Base-by-base conservation (phyloP, 805 yeast species). In the Yarrowia sp. region DNA sequence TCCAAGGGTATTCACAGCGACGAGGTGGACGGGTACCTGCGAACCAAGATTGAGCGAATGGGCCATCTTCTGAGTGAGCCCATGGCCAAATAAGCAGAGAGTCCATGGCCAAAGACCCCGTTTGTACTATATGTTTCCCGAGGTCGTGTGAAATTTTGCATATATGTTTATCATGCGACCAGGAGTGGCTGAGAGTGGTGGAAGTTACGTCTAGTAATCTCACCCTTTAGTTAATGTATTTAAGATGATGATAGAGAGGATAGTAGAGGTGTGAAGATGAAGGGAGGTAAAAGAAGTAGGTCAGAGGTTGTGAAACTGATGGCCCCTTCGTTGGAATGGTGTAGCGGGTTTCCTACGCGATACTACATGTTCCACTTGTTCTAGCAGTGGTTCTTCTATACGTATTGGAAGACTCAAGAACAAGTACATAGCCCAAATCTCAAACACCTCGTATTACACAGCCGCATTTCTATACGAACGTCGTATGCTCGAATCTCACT, bases 31-130 rank as follows among this genome's bases (percentile, higher is more conserved):
- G 97, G 97, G 1, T 95, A 95, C 74, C 80, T 95, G 69, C 85
- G 95, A 74, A 95, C 99, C 0, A 95, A 95, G 79, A 90, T 94
- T 66, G 97, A 94, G 77, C 84, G 97, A 73, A 95, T 95, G 99
- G 99, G 99, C 0, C 99, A 95, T 78, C 79, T 95, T 68, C 81
- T 95, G 68, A 87, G 84, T 53, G 55, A 47, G 12, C 66, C 66
- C 30, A 40, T 58, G 43, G n/a, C 49, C 7, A 55, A 55, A 24
- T 55, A 55, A 39, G 19, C n/a, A 20, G 30, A 4, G 30, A 24
- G 30, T 24, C 30, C 30, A 5, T 24, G 30, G 30, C 30, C 30
- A 24, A 24, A 24, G 30, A 24, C 30, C 30, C 14, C 24, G 49
- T 44, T 20, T 36, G 60, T 53, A 50, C 56, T 14, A 50, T 50